Conservation (phyloP, 106 monocot species). For the Amphibolis antarctica region DNA sequence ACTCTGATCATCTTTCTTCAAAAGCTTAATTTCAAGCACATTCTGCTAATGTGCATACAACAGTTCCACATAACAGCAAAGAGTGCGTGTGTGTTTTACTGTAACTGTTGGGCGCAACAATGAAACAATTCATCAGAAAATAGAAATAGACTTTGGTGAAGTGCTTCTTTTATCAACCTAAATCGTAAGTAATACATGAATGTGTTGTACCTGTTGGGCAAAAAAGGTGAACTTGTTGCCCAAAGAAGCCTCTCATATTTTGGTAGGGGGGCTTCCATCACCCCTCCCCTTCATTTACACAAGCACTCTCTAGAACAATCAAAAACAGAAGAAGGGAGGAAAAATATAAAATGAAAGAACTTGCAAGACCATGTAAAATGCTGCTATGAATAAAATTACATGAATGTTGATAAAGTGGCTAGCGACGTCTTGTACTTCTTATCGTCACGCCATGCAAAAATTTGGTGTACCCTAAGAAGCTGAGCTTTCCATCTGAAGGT, state of each 20-base stretch:
- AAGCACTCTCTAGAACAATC: background rate
- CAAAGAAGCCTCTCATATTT: background rate
- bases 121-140: too few relatives aligned
- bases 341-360: constrained; percentile 1
- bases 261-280: background rate
- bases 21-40: too few relatives aligned
- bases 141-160: too few relatives aligned
- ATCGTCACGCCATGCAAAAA: constrained; percentile 91
- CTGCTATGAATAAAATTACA: constrained; percentile 7
- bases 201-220: too few relatives aligned
- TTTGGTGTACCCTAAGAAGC: constrained; percentile 89
- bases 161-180: background rate
- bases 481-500: constrained; percentile 66
- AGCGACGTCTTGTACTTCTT: constrained; percentile 44
- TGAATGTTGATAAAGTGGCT: constrained; percentile 2
- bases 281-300: constrained; percentile 5
- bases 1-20: too few relatives aligned
- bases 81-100: too few relatives aligned
- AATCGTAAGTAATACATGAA: background rate
- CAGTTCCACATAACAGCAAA: too few relatives aligned
- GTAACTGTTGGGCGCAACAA: too few relatives aligned
- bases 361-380: constrained; percentile 6
- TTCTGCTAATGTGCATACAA: too few relatives aligned
- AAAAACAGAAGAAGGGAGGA: background rate
- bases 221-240: too few relatives aligned